A percentile compares a stretch with the other conserved stretches of the same genome.
Evolutionary conservation across 2,329 filamentous ascomycete genomes (phyloP).

Genomic region (Nemania diffusa): DNA sequence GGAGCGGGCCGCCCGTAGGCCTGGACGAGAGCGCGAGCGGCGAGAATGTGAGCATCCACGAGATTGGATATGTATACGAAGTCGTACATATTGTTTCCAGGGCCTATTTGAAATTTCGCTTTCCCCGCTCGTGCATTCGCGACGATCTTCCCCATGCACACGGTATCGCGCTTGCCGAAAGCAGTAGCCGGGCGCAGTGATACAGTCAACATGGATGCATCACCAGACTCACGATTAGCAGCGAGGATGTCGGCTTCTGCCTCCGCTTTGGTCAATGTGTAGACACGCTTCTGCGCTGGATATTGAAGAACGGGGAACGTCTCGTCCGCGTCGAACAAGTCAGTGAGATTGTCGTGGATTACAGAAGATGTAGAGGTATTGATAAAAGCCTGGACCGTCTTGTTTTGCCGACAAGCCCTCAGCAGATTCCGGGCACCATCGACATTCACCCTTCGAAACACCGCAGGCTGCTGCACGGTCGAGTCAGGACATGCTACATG

Average conservation of each 20-base stretch:
- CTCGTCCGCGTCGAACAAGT: conserved; percentile 35
- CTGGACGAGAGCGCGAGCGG: conserved; percentile 44
- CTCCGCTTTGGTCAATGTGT: conserved; percentile 39
- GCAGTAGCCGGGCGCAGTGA: conserved; percentile 33
- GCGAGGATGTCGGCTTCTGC: conserved; percentile 38
- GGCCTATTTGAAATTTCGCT: conserved; percentile 40
- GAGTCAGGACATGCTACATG: conserved; percentile 4
- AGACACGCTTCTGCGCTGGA: conserved; percentile 38
- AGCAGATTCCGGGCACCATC: conserved; percentile 37
- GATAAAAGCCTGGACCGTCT: conserved; percentile 38
- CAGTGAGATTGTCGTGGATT: conserved; percentile 36
- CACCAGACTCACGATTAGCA: conserved; percentile 34
- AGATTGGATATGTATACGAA: conserved; percentile 46
- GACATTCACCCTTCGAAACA: conserved; percentile 37
- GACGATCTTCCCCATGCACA: conserved; percentile 36
- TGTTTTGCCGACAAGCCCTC: conserved; percentile 14
- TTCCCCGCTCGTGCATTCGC: conserved; percentile 34
- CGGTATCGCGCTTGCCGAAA: conserved; percentile 37
- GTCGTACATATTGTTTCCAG: conserved; percentile 47
- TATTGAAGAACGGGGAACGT: conserved; percentile 36
- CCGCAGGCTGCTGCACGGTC: conserved; percentile 21
- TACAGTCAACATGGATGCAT: conserved; percentile 35
- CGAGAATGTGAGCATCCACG: conserved; percentile 44
- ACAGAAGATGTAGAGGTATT: conserved; percentile 38
- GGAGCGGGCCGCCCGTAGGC: conserved; percentile 39